A percentile compares a stretch with the other conserved stretches of the same genome.
phyloP scores from a whole-genome alignment of 116 monocot genomes.

The Posidonia oceanica region DNA sequence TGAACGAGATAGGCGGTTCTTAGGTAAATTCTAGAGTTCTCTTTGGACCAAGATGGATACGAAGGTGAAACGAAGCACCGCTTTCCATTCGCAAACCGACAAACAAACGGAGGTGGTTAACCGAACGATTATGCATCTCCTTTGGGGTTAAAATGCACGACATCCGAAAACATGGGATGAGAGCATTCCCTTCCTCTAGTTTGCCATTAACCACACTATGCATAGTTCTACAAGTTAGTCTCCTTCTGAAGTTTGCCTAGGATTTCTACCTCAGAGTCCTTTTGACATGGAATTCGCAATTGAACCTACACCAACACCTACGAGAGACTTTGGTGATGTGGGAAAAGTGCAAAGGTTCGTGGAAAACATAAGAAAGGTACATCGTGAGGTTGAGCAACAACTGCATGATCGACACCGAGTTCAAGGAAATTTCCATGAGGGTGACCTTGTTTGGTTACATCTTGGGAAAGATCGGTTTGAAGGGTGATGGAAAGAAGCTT shows the following conservation, averaged over 20 bases:
- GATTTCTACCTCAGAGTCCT: no score
- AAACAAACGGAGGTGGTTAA: neutral
- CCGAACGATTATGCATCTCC: neutral
- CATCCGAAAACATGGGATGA: constrained; percentile 1
- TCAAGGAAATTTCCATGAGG: no score
- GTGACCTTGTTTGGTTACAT: neutral
- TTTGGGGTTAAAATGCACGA: neutral
- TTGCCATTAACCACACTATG: neutral
- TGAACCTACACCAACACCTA: no score
- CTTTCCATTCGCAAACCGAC: neutral
- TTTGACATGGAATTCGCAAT: no score
- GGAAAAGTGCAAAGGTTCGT: no score
- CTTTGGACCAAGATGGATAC: neutral
- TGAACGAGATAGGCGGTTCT: neutral
- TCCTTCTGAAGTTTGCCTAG: neutral
- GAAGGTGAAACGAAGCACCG: neutral
- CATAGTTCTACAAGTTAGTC: neutral
- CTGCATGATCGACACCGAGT: no score
- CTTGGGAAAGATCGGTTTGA: neutral
- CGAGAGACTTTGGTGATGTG: no score
- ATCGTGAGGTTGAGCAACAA: no score
- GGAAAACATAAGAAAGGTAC: no score
- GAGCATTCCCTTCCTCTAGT: neutral
- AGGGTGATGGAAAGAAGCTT: neutral
- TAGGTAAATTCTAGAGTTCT: neutral